Evolutionary conservation across 2,329 filamentous ascomycete genomes (phyloP), one percentile per base, ranked within the genome.

Genomic region (Fusarium luffae): DNA sequence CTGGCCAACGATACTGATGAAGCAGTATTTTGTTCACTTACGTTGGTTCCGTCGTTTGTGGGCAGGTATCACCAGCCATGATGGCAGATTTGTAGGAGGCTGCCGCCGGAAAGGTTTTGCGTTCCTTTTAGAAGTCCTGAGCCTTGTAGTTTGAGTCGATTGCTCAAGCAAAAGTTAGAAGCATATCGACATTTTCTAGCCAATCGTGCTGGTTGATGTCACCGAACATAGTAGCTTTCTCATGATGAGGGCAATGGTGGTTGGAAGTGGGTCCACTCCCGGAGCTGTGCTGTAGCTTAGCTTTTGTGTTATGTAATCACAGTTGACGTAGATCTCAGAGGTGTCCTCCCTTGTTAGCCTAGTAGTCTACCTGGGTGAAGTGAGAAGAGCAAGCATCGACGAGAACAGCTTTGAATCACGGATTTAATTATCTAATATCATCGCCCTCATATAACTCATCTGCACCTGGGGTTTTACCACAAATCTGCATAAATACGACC

Each of bases 21-120:
- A 55, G 49, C 32, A 63, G 49, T 50, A 49, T 59, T 59, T 23
- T 28, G 23, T 47, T 62, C 37, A 67, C 63, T 66, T 40, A 66
- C 84, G 84, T 82, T 52, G 83, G 83, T 73, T 86, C 84, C 34
- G 79, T 71, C 67, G 77, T 73, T 30, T 76, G 70, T 13, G 83
- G 82, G 68, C 84, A 85, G 47, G 78, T 78, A 59, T 83, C 81
- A 50, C 75, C 73, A 52, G 78, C 73, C 83, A 85, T 84, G 41
- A 37, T 66, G 47, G 47, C 21, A 27, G 47, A 13, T 21, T 23
- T n/a, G 32, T 32, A 32, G 21, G 43, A 12, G 30, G 37, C 50
- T 43, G 49, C 23, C 44, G 27, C 46, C 52, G 37, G 25, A 9
- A 55, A 46, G 44, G 18, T 19, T n/a, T 21, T 41, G 13, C 5